These are phyloP conservation scores for Sanguinoderma infundibulare DNA, from an alignment of 1,284 basidiomycete genomes.

Conservation along the genomic window DNA sequence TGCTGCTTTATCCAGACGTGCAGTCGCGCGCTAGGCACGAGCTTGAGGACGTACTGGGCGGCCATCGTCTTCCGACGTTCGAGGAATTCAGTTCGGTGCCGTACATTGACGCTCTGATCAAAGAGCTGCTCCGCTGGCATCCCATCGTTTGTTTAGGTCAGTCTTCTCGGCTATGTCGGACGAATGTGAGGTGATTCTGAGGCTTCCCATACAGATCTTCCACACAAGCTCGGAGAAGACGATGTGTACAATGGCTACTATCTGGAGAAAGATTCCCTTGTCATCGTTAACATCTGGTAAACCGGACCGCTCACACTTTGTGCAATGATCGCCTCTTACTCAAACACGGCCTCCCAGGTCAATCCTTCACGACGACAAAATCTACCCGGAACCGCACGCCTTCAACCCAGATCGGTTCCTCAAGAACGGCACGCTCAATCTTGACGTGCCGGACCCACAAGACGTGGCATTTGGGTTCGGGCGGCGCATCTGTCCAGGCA, in stretches of 20 bases:
- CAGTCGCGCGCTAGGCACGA: slow-evolving; percentile 34
- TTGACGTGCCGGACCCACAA: slow-evolving; percentile 17
- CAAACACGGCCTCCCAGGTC: slow-evolving; percentile 7
- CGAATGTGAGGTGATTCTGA: not conserved
- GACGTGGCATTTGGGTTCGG: slow-evolving; percentile 32
- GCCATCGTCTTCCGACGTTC: slow-evolving; percentile 34
- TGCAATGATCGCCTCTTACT: not conserved
- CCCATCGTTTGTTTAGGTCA: slow-evolving; percentile 19
- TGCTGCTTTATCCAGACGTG: slow-evolving; percentile 36
- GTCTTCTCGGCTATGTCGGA: not conserved
- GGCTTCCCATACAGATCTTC: not conserved
- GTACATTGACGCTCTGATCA: slow-evolving; percentile 35
- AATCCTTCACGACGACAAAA: slow-evolving; percentile 27
- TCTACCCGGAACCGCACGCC: slow-evolving; percentile 22
- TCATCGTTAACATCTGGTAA: slow-evolving; percentile 21
- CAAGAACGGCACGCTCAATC: slow-evolving; percentile 12
- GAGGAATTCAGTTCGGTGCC: slow-evolving; percentile 33
- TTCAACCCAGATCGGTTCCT: slow-evolving; percentile 34
- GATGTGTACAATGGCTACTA: slow-evolving; percentile 16
- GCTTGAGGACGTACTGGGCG: slow-evolving; percentile 33
- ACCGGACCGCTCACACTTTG: not conserved
- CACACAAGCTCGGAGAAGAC: slow-evolving; percentile 10
- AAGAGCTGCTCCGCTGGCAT: slow-evolving; percentile 39
- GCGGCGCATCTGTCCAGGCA: slow-evolving; percentile 28
- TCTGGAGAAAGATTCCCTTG: slow-evolving; percentile 15